Conservation (phyloP, 2,329 filamentous ascomycete genomes). For the Penicillium digitatum region DNA sequence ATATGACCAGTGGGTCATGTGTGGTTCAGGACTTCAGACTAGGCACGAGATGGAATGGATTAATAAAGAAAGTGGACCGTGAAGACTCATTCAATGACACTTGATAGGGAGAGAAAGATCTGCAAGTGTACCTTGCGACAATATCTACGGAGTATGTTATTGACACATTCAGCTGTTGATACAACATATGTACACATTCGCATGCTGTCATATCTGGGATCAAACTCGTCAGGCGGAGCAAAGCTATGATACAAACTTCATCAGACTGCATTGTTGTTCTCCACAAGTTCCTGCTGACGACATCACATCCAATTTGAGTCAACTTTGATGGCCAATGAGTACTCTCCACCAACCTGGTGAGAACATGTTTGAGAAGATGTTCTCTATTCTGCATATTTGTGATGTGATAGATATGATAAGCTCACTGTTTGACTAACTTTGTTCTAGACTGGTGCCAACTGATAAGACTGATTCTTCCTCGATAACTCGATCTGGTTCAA, state of each 20-base stretch:
- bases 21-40: neutral
- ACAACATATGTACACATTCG: neutral
- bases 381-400: neutral
- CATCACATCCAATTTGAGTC: slow-evolving; percentile 1
- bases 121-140: neutral
- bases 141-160: neutral
- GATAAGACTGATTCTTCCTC: neutral
- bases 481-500: neutral
- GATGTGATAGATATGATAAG: too few species aligned
- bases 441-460: neutral
- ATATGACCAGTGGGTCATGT: neutral
- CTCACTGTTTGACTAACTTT: neutral
- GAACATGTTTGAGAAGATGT: neutral
- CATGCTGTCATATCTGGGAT: slow-evolving; percentile 3
- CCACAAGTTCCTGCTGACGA: slow-evolving; percentile 10
- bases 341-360: neutral
- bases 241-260: neutral
- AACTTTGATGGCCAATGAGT: slow-evolving; percentile 9
- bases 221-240: neutral
- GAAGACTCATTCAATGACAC: neutral
- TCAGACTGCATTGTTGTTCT: neutral
- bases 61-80: neutral
- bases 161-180: neutral
- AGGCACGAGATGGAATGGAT: neutral
- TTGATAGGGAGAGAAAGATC: neutral